phyloP scores from a whole-genome alignment of 768 basidiomycete species.

The Heimioporus sp. region DNA sequence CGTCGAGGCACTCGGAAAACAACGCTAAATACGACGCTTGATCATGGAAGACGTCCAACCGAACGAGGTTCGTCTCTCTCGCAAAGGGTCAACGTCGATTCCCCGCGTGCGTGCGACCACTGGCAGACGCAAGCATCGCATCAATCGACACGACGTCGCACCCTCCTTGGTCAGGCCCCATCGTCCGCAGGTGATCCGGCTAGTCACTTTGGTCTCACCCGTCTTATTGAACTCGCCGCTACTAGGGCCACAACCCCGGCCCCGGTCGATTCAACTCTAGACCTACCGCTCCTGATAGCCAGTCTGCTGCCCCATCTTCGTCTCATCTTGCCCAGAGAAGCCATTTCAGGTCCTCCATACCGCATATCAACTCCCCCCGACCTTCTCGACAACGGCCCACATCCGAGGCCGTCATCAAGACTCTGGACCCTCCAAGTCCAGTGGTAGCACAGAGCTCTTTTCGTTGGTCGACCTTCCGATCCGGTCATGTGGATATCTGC shows the following conservation, averaged over 20 bases:
- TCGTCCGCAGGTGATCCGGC: conserved; percentile 8
- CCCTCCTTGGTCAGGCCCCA: not conserved
- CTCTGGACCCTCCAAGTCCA: not conserved
- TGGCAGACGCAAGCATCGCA: not conserved
- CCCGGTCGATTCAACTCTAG: conserved; percentile 2
- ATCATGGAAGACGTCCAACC: conserved; percentile 39
- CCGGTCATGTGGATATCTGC: conserved; percentile 20
- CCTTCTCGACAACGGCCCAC: not conserved
- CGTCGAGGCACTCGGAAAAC: conserved; percentile 14
- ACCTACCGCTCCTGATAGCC: not conserved
- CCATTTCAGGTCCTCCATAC: not conserved
- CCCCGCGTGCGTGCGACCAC: conserved; percentile 24
- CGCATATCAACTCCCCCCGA: not conserved
- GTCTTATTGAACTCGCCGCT: conserved; percentile 6
- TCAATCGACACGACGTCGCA: not conserved
- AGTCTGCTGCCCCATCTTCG: not conserved
- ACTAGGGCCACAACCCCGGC: conserved; percentile 10
- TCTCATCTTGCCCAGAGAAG: not conserved
- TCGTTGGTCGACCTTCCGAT: conserved; percentile 26
- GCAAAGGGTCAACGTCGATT: conserved; percentile 30
- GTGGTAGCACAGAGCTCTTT: not conserved
- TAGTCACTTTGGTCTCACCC: not conserved
- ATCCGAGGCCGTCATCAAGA: conserved; percentile 7
- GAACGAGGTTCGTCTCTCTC: conserved; percentile 35
- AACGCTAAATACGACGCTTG: conserved; percentile 15